Percentiles rank a stretch among this genome's conserved stretches.
Conservation (phyloP, 139 green algal species). For the Chlorella ohadii region DNA sequence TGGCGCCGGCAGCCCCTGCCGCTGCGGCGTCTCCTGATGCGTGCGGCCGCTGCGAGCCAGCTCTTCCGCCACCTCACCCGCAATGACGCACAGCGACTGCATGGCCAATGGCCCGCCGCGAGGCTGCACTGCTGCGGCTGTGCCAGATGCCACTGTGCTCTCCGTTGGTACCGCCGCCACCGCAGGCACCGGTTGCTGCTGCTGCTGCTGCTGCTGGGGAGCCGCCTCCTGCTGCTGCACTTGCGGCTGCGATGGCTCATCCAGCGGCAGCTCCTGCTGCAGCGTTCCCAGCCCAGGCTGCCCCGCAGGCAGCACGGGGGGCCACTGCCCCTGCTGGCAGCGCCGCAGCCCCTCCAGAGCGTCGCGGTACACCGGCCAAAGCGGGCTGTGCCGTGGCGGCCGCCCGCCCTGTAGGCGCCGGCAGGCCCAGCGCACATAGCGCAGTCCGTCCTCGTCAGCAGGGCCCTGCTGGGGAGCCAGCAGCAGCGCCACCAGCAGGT, state of each 20-base stretch:
- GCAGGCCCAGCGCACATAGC: slow-evolving; percentile 35
- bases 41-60: not conserved
- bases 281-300: too few species aligned
- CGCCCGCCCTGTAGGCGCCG: slow-evolving; percentile 7
- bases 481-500: slow-evolving; percentile 25
- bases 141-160: not conserved
- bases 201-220: not conserved
- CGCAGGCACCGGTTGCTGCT: too few species aligned
- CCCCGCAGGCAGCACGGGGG: too few species aligned
- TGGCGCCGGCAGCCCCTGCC: too few species aligned
- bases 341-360: not conserved
- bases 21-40: too few species aligned
- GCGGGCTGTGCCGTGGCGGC: not conserved
- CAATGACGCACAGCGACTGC: not conserved
- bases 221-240: not conserved
- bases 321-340: not conserved
- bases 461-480: not conserved
- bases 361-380: not conserved
- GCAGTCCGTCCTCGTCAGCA: not conserved
- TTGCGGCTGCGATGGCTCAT: not conserved
- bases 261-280: too few species aligned
- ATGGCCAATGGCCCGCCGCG: not conserved
- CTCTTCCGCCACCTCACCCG: not conserved
- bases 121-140: not conserved
- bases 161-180: too few species aligned